Base-by-base conservation (phyloP, 352 stramenopile species). In the Phytophthora gonapodyides region DNA sequence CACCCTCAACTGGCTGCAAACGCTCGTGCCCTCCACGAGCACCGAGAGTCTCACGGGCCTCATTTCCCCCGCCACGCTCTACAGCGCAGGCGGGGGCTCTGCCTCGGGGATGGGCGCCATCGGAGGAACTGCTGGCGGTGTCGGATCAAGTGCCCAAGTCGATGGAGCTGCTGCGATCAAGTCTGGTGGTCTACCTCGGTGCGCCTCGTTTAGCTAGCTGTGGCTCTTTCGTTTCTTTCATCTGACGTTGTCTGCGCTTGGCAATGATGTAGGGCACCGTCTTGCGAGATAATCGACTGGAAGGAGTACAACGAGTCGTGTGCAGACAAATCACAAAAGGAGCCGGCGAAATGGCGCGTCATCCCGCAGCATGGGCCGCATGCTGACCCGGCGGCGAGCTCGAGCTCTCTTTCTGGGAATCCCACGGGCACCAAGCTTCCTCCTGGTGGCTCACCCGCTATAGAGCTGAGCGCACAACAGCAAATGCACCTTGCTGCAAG, bases 221-320 rank as follows among this genome's bases (percentile, higher is more conserved):
- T 40, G 30, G 7, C 33, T 36, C 30, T 21, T 2, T 6, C n/a
- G 40, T 38, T 6, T 55, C 17, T 46, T 42, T 31, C 42, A 5
- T 31, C 12, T 57, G 30, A 43, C 24, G 16, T 45, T 33, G 19
- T 44, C 5, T 46, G 7, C 51, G 35, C 30, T 57, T 16, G 13
- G 35, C 11, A 15, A 49, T 34, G 49, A 7, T 45, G 40, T 57
- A 87, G 80, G 36, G 75, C 75, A 4, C 72, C 78, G 19, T 90
- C 83, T 24, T 87, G 82, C 46, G 84, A 91, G 42, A 87, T 88
- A 45, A 94, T 94, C 53, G 84, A 94, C 71, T 94, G 84, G 84
- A 94, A 94, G 56, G 77, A 80, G 51, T 91, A 92, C 71, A 94
- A 94, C 50, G 84, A 94, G 21, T 74, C 81, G 1, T 63, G 58